Percentiles rank a stretch among this genome's conserved stretches.
These are phyloP conservation scores for Trichoderma hamatum DNA, from an alignment of 2,329 filamentous ascomycete genomes.

Conservation along the genomic window DNA sequence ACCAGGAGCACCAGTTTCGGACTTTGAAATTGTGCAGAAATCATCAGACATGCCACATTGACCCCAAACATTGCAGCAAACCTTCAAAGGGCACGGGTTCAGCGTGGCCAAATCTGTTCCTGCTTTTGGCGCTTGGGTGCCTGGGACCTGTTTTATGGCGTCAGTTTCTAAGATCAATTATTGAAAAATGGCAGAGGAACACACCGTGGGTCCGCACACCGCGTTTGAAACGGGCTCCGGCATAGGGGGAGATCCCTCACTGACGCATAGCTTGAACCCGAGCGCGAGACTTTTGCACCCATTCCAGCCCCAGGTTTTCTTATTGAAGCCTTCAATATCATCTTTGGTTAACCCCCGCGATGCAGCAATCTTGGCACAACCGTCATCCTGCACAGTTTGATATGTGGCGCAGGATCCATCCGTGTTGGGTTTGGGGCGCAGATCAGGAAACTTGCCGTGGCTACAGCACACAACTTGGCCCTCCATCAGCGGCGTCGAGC, in stretches of 20 bases:
- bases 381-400: conserved; percentile 34
- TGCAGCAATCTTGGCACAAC: conserved; percentile 39
- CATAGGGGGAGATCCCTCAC: too few relatives aligned
- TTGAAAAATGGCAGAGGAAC: conserved; percentile 28
- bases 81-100: conserved; percentile 39
- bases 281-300: conserved; percentile 32
- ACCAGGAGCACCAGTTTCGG: conserved; percentile 13
- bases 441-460: too few relatives aligned
- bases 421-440: conserved; percentile 37
- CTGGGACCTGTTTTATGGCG: too few relatives aligned
- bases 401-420: conserved; percentile 45
- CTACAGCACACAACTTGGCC: too few relatives aligned
- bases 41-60: conserved; percentile 45
- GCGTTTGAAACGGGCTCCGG: too few relatives aligned
- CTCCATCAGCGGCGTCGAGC: too few relatives aligned
- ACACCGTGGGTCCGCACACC: background rate
- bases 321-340: conserved; percentile 35
- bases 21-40: conserved; percentile 38
- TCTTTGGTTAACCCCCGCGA: conserved; percentile 28
- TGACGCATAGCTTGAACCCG: conserved; percentile 27
- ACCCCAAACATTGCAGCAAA: conserved; percentile 43
- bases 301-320: conserved; percentile 34
- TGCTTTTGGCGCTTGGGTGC: too few relatives aligned
- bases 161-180: too few relatives aligned
- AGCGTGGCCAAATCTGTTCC: conserved; percentile 7